These are phyloP conservation scores for Gryganskiella cystojenkinii DNA, from an alignment of 192 early-diverging fungal species.

Conservation along the genomic window DNA sequence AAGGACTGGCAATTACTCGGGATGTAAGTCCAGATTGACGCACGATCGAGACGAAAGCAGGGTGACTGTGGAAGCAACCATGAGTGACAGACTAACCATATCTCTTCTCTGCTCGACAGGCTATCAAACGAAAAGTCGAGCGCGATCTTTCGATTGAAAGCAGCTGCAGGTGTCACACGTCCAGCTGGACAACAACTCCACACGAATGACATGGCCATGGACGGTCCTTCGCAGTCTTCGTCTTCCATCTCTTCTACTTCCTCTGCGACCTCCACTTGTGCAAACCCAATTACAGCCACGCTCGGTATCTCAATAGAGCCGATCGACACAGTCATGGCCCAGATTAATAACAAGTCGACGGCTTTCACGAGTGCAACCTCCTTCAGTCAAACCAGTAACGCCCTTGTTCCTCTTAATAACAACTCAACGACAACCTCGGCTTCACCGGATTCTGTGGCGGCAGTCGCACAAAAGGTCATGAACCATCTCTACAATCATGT, in stretches of 20 bases:
- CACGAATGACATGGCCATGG: slow-evolving; percentile 50
- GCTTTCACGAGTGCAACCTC: background rate
- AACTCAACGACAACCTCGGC: background rate
- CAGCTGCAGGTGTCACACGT: slow-evolving; percentile 4
- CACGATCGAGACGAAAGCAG: background rate
- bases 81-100: no score
- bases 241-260: slow-evolving; percentile 1
- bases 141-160: slow-evolving; percentile 77
- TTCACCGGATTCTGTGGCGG: slow-evolving; percentile 59
- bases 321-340: slow-evolving; percentile 72
- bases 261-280: slow-evolving; percentile 11
- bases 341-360: slow-evolving; percentile 55
- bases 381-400: slow-evolving; percentile 19
- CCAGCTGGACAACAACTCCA: background rate
- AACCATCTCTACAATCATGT: slow-evolving; percentile 81
- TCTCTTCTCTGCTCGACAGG: slow-evolving; percentile 32
- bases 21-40: slow-evolving; percentile 53
- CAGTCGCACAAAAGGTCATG: slow-evolving; percentile 69
- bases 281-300: slow-evolving; percentile 62
- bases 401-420: slow-evolving; percentile 21
- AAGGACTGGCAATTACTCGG: slow-evolving; percentile 83
- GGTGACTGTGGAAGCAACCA: background rate
- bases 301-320: slow-evolving; percentile 97
- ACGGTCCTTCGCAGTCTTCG: slow-evolving; percentile 1
- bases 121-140: slow-evolving; percentile 88